Base-by-base conservation (phyloP, 768 basidiomycete species). In the Candolleomyces aberdarensis region DNA sequence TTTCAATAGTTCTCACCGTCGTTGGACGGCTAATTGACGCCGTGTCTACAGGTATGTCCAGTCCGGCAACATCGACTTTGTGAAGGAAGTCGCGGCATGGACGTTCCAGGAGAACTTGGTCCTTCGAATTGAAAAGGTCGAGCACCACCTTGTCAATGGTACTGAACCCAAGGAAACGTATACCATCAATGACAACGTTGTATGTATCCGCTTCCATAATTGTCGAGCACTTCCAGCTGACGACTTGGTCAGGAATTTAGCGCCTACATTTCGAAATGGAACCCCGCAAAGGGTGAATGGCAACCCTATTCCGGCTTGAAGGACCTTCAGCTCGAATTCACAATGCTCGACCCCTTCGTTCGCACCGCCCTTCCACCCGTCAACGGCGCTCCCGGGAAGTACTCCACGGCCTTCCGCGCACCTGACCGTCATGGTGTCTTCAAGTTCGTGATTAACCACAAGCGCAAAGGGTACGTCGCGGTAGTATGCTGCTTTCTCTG, bases 361-460 rank as follows among this genome's bases (percentile, higher is more conserved):
- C 92, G 97, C 40, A 93, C 87, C 14, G 76, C 89, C 7, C 81
- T 99, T 10, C 78, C 73, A 11, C 80, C 89, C 11, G 83, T 86
- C 9, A 57, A 76, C 4, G 83, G 81, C 0, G 64, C 75, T 26
- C 83, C 87, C 3, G 89, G 89, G 22, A 79, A 82, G 65, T 98
- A 95, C 76, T 81, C 85, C 14, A 84, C 87, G n/a, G 84, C 84
- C 14, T 96, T 99, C 86, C 87, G 86, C 46, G 88, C 87, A 1
- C 97, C 97, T 7, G 96, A 98, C 74, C 82, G 96, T 57, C 97
- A 99, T 70, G 97, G 97, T 22, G 97, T 99, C 15, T 99, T 96
- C 84, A 98, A 98, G 71, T 96, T 98, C 70, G 80, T 94, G n/a
- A 75, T 97, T 48, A 85, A 96, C 73, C 86, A 94, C 78, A 92